These are phyloP conservation scores for Ilex aquifolium DNA, from an alignment of 257 asterid genomes.

Conservation along the genomic window DNA sequence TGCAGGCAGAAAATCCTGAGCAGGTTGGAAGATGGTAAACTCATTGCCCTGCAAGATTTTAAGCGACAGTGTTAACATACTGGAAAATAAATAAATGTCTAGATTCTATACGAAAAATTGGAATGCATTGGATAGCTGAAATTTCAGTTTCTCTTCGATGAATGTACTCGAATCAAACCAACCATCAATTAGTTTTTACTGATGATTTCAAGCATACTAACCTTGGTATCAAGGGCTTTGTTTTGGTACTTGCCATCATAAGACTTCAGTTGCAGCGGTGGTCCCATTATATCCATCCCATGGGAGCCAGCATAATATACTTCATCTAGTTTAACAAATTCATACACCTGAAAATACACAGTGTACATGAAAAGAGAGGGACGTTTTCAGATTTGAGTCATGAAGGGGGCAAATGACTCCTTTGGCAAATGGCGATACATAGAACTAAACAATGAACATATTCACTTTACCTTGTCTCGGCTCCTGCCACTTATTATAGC, in stretches of 20 bases:
- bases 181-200: too few relatives aligned
- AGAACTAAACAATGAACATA: neutral
- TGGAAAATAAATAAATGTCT: neutral
- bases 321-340: slow-evolving; percentile 68
- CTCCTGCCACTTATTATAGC: slow-evolving; percentile 86
- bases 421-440: neutral
- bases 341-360: slow-evolving; percentile 44
- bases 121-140: too few relatives aligned
- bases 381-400: neutral
- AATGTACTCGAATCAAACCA: too few relatives aligned
- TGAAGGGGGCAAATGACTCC: neutral
- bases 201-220: neutral
- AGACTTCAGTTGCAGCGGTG: slow-evolving; percentile 30
- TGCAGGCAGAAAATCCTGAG: slow-evolving; percentile 62
- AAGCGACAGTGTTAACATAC: neutral
- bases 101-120: too few relatives aligned
- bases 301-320: slow-evolving; percentile 94
- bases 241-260: slow-evolving; percentile 45
- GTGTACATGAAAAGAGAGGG: neutral
- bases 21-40: slow-evolving; percentile 72
- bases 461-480: slow-evolving; percentile 55
- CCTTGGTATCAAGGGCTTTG: slow-evolving; percentile 37
- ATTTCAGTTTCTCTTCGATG: too few relatives aligned
- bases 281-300: slow-evolving; percentile 93
- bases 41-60: slow-evolving; percentile 48